These are phyloP conservation scores for Plasmopara viticola DNA, from an alignment of 352 stramenopile genomes.

Conservation along the genomic window DNA sequence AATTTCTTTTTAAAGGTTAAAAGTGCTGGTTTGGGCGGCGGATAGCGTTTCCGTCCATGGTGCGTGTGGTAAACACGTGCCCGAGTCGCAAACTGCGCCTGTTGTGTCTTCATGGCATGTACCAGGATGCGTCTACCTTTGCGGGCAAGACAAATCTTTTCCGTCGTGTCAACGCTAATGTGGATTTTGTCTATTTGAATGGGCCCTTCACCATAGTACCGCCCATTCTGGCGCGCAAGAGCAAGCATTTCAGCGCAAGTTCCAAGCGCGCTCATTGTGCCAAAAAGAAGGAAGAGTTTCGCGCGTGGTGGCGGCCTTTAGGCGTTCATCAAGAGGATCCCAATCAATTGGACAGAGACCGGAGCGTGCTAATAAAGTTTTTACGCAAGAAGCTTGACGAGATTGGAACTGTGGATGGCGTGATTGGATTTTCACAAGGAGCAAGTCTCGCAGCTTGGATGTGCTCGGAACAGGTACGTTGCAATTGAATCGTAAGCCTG, in stretches of 20 bases:
- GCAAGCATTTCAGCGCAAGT: slow-evolving; percentile 16
- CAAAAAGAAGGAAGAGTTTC: slow-evolving; percentile 60
- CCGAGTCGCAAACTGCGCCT: slow-evolving; percentile 45
- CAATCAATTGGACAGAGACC: slow-evolving; percentile 43
- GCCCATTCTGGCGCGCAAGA: slow-evolving; percentile 52
- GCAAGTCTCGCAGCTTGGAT: slow-evolving; percentile 76
- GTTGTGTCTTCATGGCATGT: slow-evolving; percentile 83
- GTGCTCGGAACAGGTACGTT: slow-evolving; percentile 52
- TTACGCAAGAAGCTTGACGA: slow-evolving; percentile 49
- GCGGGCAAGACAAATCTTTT: slow-evolving; percentile 62
- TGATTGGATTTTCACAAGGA: slow-evolving; percentile 82
- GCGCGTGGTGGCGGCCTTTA: slow-evolving; percentile 66
- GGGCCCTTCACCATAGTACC: slow-evolving; percentile 68
- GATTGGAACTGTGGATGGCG: slow-evolving; percentile 59
- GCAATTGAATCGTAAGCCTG: not conserved
- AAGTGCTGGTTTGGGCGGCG: not conserved
- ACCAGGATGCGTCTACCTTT: slow-evolving; percentile 70
- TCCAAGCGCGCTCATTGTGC: slow-evolving; percentile 32
- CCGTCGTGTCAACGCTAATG: slow-evolving; percentile 18
- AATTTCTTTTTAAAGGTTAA: too few species aligned
- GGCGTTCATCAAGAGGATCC: slow-evolving; percentile 43
- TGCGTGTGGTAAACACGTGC: not conserved
- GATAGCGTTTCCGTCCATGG: not conserved
- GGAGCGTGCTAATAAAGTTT: slow-evolving; percentile 48
- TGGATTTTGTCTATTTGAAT: slow-evolving; percentile 72